Conservation (phyloP, 768 basidiomycete species). For the Suillus subluteus region DNA sequence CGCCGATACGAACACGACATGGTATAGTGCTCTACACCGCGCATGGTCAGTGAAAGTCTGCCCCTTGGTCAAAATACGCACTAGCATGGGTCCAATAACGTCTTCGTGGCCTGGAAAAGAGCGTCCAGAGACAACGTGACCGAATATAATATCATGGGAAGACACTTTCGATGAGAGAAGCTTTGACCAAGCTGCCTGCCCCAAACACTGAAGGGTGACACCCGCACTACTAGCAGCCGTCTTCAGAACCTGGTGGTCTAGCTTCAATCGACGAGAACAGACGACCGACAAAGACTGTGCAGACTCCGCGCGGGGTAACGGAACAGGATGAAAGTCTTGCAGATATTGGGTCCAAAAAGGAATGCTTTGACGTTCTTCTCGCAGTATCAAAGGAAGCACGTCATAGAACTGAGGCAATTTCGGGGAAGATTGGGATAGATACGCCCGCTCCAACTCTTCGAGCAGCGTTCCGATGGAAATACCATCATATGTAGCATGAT, state of each 20-base stretch:
- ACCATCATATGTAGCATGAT: constrained; percentile 54
- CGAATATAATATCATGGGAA: constrained; percentile 45
- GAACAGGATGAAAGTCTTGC: constrained; percentile 23
- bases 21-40: constrained; percentile 48
- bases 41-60: neutral
- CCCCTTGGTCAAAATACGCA: constrained; percentile 27
- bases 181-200: constrained; percentile 36
- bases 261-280: constrained; percentile 13
- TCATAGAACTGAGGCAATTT: constrained; percentile 39
- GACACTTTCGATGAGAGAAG: constrained; percentile 24
- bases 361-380: constrained; percentile 42
- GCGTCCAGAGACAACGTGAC: constrained; percentile 50
- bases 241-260: constrained; percentile 19
- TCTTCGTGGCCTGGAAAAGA: constrained; percentile 43
- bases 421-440: constrained; percentile 24
- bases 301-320: constrained; percentile 20
- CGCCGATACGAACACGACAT: constrained; percentile 40
- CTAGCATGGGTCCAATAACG: constrained; percentile 51
- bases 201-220: constrained; percentile 42
- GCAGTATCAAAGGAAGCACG: constrained; percentile 40
- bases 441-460: constrained; percentile 34
- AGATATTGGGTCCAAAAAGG: constrained; percentile 41
- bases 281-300: constrained; percentile 22
- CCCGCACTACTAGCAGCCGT: constrained; percentile 17
- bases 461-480: constrained; percentile 43